These are phyloP conservation scores for Cytospora leucostoma DNA, from an alignment of 2,329 filamentous ascomycete species.

Conservation along the genomic window DNA sequence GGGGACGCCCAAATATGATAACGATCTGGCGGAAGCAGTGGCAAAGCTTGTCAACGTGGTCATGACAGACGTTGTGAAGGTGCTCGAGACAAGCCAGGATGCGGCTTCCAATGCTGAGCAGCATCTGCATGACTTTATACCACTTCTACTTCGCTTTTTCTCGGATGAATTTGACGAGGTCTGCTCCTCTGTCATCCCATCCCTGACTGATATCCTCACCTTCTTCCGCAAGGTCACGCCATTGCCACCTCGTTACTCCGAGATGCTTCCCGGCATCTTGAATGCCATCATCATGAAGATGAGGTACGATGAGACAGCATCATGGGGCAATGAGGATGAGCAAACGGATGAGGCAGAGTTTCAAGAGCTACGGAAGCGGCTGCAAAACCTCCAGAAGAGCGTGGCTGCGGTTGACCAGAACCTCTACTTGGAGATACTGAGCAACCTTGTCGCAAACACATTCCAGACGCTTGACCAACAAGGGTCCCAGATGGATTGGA, in stretches of 20 bases:
- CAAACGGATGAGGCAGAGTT: conserved; percentile 98
- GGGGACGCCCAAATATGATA: conserved; percentile 86
- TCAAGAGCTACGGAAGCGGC: conserved; percentile 84
- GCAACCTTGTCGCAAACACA: conserved; percentile 82
- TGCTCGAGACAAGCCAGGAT: conserved; percentile 70
- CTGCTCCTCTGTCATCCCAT: conserved; percentile 92
- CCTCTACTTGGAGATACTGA: conserved; percentile 86
- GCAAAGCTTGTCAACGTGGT: conserved; percentile 94
- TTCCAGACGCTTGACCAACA: conserved; percentile 78
- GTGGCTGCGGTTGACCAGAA: conserved; percentile 86
- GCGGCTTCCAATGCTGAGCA: conserved; percentile 76
- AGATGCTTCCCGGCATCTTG: conserved; percentile 83
- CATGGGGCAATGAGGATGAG: conserved; percentile 91
- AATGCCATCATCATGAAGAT: conserved; percentile 94
- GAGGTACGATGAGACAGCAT: conserved; percentile 93
- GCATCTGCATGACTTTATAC: conserved; percentile 80
- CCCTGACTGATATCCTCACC: conserved; percentile 86
- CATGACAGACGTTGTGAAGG: conserved; percentile 82
- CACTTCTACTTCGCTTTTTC: conserved; percentile 89
- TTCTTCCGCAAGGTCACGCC: conserved; percentile 81
- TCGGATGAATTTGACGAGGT: conserved; percentile 98
- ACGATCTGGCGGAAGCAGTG: conserved; percentile 90
- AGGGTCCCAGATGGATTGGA: conserved; percentile 81
- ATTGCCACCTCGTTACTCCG: conserved; percentile 73
- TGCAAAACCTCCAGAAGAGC: conserved; percentile 90